A percentile compares a stretch with the other conserved stretches of the same genome.
Conservation (phyloP, 371 early-diverging fungal genomes). For the Syncephalis plumigaleata region DNA sequence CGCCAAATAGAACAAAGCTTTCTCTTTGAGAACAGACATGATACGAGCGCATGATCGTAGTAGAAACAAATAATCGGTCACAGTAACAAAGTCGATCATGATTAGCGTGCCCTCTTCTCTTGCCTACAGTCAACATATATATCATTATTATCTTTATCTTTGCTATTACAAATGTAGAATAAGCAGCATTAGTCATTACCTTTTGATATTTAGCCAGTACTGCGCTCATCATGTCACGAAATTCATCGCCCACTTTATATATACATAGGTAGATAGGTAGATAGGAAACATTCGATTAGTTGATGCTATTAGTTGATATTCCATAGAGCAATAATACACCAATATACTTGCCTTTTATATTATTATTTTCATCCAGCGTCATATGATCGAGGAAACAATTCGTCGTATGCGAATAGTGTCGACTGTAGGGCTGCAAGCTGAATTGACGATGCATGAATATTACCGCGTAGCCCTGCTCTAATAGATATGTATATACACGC, state of each 20-base stretch:
- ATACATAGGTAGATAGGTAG: too few species aligned
- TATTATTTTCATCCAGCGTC: constrained; percentile 10
- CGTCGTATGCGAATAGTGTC: constrained; percentile 72
- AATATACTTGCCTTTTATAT: background rate
- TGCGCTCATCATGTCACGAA: constrained; percentile 33
- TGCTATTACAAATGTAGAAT: too few species aligned
- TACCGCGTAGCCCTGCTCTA: constrained; percentile 84
- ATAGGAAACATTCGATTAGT: too few species aligned
- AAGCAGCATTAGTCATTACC: too few species aligned
- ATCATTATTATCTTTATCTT: too few species aligned
- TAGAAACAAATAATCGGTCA: constrained; percentile 83
- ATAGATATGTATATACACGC: constrained; percentile 29
- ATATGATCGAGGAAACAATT: constrained; percentile 72
- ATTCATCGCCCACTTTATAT: constrained; percentile 31
- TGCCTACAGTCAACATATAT: constrained; percentile 14
- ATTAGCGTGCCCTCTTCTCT: constrained; percentile 45
- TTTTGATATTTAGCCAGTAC: constrained; percentile 41
- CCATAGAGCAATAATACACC: background rate
- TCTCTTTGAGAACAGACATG: constrained; percentile 38
- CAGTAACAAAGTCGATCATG: constrained; percentile 72
- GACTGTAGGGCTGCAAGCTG: constrained; percentile 79
- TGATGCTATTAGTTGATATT: too few species aligned
- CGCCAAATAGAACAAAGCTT: constrained; percentile 88
- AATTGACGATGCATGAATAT: constrained; percentile 91
- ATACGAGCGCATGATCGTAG: constrained; percentile 54